Evolutionary conservation across 164 flowering plant species (phyloP), one percentile per base, ranked within the genome.

Genomic region (Malania oleifera): DNA sequence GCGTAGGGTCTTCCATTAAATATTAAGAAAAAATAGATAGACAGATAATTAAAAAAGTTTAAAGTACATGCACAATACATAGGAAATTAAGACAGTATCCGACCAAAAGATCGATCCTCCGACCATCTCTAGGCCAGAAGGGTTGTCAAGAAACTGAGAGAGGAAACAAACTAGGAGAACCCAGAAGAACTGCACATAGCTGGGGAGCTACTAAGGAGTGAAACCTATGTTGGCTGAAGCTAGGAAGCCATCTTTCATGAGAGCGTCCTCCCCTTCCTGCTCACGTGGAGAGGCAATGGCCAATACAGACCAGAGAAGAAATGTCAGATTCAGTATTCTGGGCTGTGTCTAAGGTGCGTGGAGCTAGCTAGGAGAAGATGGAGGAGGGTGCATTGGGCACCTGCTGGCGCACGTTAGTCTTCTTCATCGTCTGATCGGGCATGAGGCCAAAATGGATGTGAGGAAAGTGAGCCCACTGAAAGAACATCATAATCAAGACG

Each of bases 401-500:
- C 54, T 50, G 54, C n/a, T 23, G 54, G 29, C 34, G 34, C 18
- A 25, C 31, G 34, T 25, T 25, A 28, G 54, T 11, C 11, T 50
- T 50, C 34, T 25, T 50, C n/a, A 50, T 6, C 5, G 54, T 50
- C 54, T 50, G 54, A 23, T 50, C 54, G 24, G 54, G 31, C 54
- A 50, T 50, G 28, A 50, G 54, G 7, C 54, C 54, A 17, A 25
- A 50, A 17, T 50, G 54, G 34, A 50, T 50, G 54, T 50, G 54
- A 17, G 54, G 54, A 13, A 50, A 50, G 24, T 50, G 54, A 18
- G 54, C 54, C 54, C 54, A 50, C 54, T 50, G 54, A 9, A 14
- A 24, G 12, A 48, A 18, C 11, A 48, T n/a, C 24, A 48, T 5
- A 22, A 18, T 48, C 9, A 18, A 45, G 7, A 45, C 23, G 15